These are phyloP conservation scores for Periconia digitata DNA, from an alignment of 2,329 filamentous ascomycete species.

Conservation along the genomic window DNA sequence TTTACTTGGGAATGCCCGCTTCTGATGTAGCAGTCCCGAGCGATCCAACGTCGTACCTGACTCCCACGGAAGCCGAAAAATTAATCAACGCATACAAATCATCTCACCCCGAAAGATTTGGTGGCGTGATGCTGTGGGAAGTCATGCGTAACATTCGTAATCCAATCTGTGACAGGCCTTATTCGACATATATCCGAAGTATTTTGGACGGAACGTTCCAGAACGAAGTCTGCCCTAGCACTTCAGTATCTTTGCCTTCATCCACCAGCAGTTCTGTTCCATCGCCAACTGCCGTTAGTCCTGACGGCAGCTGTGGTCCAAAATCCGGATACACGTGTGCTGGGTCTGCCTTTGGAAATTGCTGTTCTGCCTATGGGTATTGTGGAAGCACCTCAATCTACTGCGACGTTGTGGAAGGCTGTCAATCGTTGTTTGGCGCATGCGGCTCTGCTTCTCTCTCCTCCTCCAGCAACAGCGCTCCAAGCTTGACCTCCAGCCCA, in stretches of 20 bases:
- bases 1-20: constrained; percentile 56
- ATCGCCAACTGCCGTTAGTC: constrained; percentile 8
- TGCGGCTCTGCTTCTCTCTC: not conserved
- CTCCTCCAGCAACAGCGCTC: not conserved
- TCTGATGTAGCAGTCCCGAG: constrained; percentile 20
- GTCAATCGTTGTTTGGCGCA: constrained; percentile 43
- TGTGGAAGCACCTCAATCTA: constrained; percentile 48
- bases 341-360: constrained; percentile 49
- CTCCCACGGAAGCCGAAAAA: constrained; percentile 47
- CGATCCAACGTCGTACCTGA: constrained; percentile 49
- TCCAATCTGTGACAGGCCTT: constrained; percentile 46
- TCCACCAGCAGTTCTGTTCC: constrained; percentile 5
- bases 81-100: constrained; percentile 44
- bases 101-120: constrained; percentile 50
- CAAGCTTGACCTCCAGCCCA: not conserved
- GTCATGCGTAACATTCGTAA: constrained; percentile 54
- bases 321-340: constrained; percentile 34
- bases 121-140: constrained; percentile 64
- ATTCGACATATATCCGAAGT: constrained; percentile 53
- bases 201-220: constrained; percentile 24
- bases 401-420: constrained; percentile 52
- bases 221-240: constrained; percentile 18
- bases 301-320: constrained; percentile 14
- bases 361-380: constrained; percentile 59
- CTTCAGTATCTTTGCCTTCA: constrained; percentile 4